Evolutionary conservation across 306 rosid species (phyloP), one percentile per base, ranked within the genome.

Genomic region (Trifolium subterraneum): DNA sequence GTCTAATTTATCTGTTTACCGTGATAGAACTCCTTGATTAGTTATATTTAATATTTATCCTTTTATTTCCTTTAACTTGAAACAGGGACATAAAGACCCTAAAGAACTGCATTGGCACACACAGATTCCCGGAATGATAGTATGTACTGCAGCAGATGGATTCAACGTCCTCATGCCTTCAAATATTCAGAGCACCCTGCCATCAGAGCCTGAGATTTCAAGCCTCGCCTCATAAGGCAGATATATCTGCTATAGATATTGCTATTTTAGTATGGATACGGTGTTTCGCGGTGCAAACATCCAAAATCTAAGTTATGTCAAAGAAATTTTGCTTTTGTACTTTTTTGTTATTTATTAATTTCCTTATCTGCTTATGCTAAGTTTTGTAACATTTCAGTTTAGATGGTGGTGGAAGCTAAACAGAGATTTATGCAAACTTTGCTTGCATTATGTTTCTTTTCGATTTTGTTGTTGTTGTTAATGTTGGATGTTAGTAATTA

Each of bases 91-190:
- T 36, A 94, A 87, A 19, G 97, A 90, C 84, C 85, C 89, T 66
- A 94, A 94, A 81, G 98, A 94, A 82, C 87, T 94, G 31, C 97
- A 90, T 78, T 94, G 98, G 98, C 96, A 94, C 81, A 15, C 88
- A 15, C 97, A 94, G 83, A 94, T 94, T 83, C 97, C 98, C 3
- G 97, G 97, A 79, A 91, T 94, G 98, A 81, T 92, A n/a, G 87
- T 94, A 3, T 94, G 95, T 65, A 94, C 98, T 0, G 98, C 96
- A 15, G 79, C 87, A 10, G 98, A 94, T 84, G 97, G 97, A 84
- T 94, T 89, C 51, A 94, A 94, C 72, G 84, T 91, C 68, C 89
- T 91, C 10, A 88, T 94, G 98, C 98, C 98, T 77, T 90, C 98
- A 72, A 94, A 94, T 80, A 88, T 91, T 47, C 97, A 90, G 74